Evolutionary conservation across 441 rosid species (phyloP).

Genomic region (Populus hybrid): DNA sequence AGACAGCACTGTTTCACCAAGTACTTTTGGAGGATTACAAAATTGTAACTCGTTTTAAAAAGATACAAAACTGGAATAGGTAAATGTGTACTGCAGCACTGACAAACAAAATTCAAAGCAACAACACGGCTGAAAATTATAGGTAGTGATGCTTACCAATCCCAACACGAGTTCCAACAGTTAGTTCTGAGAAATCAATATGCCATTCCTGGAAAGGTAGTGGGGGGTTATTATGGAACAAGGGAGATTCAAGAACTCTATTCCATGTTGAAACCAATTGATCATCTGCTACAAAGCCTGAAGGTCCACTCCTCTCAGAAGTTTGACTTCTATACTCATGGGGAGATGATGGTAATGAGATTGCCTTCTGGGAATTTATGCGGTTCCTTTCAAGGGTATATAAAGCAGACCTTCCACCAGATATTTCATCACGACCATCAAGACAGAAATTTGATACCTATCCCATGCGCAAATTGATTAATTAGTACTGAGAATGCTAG

Average conservation of each 20-base stretch:
- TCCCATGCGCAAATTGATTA: slow-evolving; percentile 16
- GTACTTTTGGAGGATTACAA: neutral
- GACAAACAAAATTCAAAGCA: neutral
- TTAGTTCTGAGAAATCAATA: slow-evolving; percentile 89
- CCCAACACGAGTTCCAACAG: slow-evolving; percentile 97
- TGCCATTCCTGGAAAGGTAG: slow-evolving; percentile 91
- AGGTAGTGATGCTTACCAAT: slow-evolving; percentile 56
- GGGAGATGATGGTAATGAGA: slow-evolving; percentile 94
- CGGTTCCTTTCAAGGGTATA: slow-evolving; percentile 50
- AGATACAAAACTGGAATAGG: neutral
- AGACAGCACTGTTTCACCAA: neutral
- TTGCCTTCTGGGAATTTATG: slow-evolving; percentile 81
- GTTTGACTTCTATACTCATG: slow-evolving; percentile 69
- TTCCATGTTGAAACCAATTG: slow-evolving; percentile 72
- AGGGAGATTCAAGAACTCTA: slow-evolving; percentile 85
- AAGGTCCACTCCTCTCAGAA: slow-evolving; percentile 53
- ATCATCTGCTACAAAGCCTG: slow-evolving; percentile 41
- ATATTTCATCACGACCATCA: slow-evolving; percentile 53
- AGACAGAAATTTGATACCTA: slow-evolving; percentile 62
- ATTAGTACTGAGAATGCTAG: slow-evolving; percentile 10
- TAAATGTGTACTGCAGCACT: neutral
- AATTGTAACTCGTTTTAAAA: neutral
- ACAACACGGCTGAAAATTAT: neutral
- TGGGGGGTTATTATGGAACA: slow-evolving; percentile 73
- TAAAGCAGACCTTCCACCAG: slow-evolving; percentile 63